These are phyloP conservation scores for Plasmodium gallinaceum DNA, from an alignment of 169 alveolate species.

Conservation along the genomic window DNA sequence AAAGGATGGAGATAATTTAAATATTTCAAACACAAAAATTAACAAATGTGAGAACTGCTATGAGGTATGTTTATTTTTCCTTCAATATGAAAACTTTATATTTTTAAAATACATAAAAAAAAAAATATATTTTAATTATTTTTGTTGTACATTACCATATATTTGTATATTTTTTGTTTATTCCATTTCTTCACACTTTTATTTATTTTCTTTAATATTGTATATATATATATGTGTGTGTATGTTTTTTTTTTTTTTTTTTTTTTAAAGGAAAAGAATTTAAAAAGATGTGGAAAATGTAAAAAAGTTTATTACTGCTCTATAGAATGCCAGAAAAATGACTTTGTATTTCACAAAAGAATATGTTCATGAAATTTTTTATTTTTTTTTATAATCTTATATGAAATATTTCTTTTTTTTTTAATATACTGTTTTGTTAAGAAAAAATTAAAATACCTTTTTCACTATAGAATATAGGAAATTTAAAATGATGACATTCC, in stretches of 20 bases:
- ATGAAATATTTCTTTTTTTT: no score
- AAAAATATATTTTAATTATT: no score
- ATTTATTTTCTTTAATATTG: background rate
- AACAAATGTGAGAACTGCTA: constrained; percentile 54
- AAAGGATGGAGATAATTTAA: constrained; percentile 42
- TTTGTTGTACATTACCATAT: no score
- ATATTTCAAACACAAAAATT: constrained; percentile 7
- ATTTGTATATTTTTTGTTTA: background rate
- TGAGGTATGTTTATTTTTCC: constrained; percentile 9
- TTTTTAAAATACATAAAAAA: background rate
- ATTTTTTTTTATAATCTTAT: no score
- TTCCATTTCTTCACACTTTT: background rate
- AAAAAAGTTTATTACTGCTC: constrained; percentile 90
- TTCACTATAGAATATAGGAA: no score
- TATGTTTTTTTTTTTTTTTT: constrained; percentile 12
- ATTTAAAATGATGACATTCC: no score
- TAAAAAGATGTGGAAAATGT: constrained; percentile 88
- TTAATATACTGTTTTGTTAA: no score
- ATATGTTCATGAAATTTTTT: constrained; percentile 79
- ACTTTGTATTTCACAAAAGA: constrained; percentile 90
- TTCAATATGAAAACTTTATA: background rate
- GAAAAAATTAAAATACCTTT: no score
- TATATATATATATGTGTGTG: no score
- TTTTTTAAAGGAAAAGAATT: constrained; percentile 41
- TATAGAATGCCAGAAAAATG: constrained; percentile 89